phyloP scores from a whole-genome alignment of 2,329 filamentous ascomycete genomes.

The Aspergillus sp. region DNA sequence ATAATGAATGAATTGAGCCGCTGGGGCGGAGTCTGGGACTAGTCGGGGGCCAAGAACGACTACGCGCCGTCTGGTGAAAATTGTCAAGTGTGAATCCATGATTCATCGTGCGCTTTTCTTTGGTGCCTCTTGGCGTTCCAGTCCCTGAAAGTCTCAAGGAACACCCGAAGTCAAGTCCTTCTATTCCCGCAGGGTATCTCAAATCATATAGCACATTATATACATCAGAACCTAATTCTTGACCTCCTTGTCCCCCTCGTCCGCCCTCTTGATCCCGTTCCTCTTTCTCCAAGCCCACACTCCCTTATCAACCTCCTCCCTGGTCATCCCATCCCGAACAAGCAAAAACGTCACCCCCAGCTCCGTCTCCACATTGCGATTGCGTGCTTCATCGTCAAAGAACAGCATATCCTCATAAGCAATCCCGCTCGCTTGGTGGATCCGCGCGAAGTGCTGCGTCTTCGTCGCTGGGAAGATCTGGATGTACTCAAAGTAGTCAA shows the following conservation, averaged over 20 bases:
- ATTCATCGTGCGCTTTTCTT: not conserved
- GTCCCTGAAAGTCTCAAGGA: too few relatives aligned
- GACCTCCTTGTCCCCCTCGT: slow-evolving; percentile 13
- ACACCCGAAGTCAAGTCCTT: not conserved
- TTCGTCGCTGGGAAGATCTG: slow-evolving; percentile 75
- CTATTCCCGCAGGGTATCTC: slow-evolving; percentile 2
- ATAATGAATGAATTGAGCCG: not conserved
- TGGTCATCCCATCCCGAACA: slow-evolving; percentile 75
- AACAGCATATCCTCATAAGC: slow-evolving; percentile 85
- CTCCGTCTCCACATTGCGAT: slow-evolving; percentile 71
- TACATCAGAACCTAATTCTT: not conserved
- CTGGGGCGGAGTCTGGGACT: not conserved
- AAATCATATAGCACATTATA: not conserved
- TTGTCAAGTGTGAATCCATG: not conserved
- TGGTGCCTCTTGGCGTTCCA: too few relatives aligned
- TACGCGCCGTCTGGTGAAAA: not conserved
- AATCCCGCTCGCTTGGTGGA: slow-evolving; percentile 70
- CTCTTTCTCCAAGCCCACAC: slow-evolving; percentile 78
- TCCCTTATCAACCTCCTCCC: slow-evolving; percentile 74
- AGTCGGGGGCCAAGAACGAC: not conserved
- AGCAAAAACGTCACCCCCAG: slow-evolving; percentile 83
- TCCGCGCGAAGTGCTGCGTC: slow-evolving; percentile 75
- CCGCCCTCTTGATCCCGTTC: slow-evolving; percentile 50
- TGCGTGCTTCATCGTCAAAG: slow-evolving; percentile 89
- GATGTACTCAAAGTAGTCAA: slow-evolving; percentile 57